Conservation (phyloP, 371 early-diverging fungal species). For the Dichotomocladium elegans region DNA sequence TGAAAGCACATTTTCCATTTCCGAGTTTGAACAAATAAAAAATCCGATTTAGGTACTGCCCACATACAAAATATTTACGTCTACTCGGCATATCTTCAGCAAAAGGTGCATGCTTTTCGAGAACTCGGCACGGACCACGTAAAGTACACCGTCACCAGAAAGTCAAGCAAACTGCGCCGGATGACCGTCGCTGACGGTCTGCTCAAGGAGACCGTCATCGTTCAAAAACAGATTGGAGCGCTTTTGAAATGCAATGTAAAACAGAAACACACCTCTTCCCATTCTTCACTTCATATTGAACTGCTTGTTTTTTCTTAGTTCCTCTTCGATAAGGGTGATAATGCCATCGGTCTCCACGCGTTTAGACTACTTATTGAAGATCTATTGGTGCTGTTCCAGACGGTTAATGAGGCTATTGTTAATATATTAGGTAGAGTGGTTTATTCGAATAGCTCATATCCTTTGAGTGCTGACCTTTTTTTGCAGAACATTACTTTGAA, state of each 20-base stretch:
- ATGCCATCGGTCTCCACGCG: conserved; percentile 80
- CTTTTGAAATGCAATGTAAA: conserved; percentile 74
- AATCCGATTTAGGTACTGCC: conserved; percentile 20
- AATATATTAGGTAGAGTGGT: conserved; percentile 70
- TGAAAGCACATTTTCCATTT: background rate
- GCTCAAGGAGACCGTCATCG: conserved; percentile 65
- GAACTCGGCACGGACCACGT: conserved; percentile 76
- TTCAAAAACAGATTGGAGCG: conserved; percentile 79
- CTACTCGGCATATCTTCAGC: conserved; percentile 83
- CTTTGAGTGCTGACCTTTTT: background rate
- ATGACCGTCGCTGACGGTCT: conserved; percentile 64
- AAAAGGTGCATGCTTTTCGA: conserved; percentile 71
- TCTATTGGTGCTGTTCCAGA: conserved; percentile 79
- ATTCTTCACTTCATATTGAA: background rate
- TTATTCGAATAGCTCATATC: background rate
- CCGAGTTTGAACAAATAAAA: background rate
- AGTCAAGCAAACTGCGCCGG: conserved; percentile 47
- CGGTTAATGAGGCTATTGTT: conserved; percentile 91
- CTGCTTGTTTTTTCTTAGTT: conserved; percentile 48
- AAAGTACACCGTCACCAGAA: conserved; percentile 20
- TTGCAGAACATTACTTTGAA: conserved; percentile 76
- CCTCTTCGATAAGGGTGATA: conserved; percentile 77
- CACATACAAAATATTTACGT: conserved; percentile 74
- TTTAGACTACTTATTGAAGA: conserved; percentile 83
- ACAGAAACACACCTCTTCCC: background rate